phyloP scores from a whole-genome alignment of 345 rosid genomes.

The Conringia planisiliqua region DNA sequence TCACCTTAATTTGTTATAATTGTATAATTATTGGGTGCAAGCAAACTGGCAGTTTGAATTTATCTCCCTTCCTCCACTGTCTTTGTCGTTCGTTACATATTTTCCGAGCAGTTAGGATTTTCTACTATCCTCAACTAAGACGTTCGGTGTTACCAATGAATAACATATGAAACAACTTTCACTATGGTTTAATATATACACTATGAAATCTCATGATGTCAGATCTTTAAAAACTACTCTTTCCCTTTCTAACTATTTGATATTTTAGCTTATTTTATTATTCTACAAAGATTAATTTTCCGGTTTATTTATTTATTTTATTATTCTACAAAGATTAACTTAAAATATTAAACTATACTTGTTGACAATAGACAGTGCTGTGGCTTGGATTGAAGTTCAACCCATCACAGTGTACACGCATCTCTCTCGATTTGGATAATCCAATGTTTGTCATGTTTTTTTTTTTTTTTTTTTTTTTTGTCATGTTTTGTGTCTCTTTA shows the following conservation, averaged over 20 bases:
- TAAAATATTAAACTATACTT: no score
- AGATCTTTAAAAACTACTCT: no score
- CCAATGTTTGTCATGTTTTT: background rate
- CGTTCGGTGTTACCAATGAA: background rate
- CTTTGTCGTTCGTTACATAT: constrained; percentile 24
- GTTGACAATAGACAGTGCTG: constrained; percentile 1
- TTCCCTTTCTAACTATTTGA: no score
- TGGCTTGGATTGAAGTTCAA: constrained; percentile 17
- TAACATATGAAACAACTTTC: background rate
- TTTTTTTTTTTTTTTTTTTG: no score
- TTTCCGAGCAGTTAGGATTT: constrained; percentile 25
- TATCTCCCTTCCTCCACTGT: constrained; percentile 6
- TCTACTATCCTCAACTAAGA: background rate
- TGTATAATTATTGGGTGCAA: constrained; percentile 5
- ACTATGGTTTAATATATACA: background rate
- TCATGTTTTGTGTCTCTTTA: background rate
- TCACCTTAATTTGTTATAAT: constrained; percentile 2
- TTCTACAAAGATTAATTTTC: no score
- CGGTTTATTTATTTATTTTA: no score
- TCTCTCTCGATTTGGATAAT: background rate
- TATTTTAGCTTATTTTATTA: no score
- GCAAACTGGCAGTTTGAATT: constrained; percentile 31
- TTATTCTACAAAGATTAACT: no score
- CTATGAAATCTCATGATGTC: no score
- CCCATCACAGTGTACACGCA: constrained; percentile 26